Evolutionary conservation across 2,329 filamentous ascomycete species (phyloP), one percentile per base, ranked within the genome.

Genomic region (Lecanicillium sp.): DNA sequence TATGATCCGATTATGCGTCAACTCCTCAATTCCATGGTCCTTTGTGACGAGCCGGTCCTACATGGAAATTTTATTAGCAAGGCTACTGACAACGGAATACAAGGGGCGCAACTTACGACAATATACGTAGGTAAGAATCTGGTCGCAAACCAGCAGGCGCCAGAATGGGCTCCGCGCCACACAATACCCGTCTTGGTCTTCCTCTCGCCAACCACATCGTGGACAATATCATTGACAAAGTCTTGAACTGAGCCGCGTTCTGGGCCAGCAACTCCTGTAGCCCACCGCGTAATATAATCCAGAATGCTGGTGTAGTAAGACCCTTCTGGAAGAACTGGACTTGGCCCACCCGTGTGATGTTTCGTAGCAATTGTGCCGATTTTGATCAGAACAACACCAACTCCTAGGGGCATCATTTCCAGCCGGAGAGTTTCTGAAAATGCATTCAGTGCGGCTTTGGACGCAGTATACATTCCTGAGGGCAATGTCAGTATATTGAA

Each of bases 391-490:
- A 49, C 29, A n/a, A 40, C 37, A 17, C 33, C 29, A 13, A 43
- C 41, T n/a, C 41, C 41, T 5, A 43, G 30, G 4, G 41, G 41
- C 33, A 29, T 22, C 3, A 43, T 37, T 29, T 43, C 41, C 22
- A 40, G 25, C 17, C 41, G 41, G 17, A 40, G 33, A 14, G 37
- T 40, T 18, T 43, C 41, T 12, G 37, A 32, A 4, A 40, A 6
- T 4, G 33, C 33, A 14, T 36, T 30, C 13, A 40, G 29, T 8
- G 41, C 41, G 10, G 41, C 39, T 10, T 43, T 40, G 15, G 39
- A 40, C 11, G 39, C 29, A 13, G 19, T 32, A 18, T 40, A 40
- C 8, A 33, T 29, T 17, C 39, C 39, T 36, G 28, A 20, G n/a
- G 10, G 14, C 13, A n/a, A n/a, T n/a, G 31, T 8, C 9, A 31